Conservation (phyloP, 139 green algal genomes). For the Coelastrella sp. region DNA sequence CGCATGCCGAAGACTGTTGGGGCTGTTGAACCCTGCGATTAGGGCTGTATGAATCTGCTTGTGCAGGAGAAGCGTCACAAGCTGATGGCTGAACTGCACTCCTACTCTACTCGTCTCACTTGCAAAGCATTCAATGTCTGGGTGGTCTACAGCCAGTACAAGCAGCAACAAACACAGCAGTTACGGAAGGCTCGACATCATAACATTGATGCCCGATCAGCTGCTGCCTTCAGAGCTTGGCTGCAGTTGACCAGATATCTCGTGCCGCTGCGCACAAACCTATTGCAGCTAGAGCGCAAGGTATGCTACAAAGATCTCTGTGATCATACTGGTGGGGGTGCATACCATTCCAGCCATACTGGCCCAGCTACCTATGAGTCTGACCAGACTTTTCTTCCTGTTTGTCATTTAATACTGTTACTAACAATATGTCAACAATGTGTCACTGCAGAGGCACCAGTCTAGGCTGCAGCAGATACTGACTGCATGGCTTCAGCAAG, state of each 20-base stretch:
- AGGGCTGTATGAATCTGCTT: background rate
- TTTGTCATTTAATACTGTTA: too few species aligned
- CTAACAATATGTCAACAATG: background rate
- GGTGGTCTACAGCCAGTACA: slow-evolving; percentile 11
- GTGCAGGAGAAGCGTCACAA: slow-evolving; percentile 35
- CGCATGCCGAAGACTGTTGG: too few species aligned
- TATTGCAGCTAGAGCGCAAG: slow-evolving; percentile 4
- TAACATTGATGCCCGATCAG: background rate
- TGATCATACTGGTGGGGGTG: too few species aligned
- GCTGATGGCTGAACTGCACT: background rate
- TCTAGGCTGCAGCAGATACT: slow-evolving; percentile 8
- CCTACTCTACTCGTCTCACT: background rate
- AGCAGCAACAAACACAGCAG: background rate
- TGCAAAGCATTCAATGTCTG: slow-evolving; percentile 5
- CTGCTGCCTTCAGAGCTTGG: background rate
- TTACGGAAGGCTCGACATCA: background rate
- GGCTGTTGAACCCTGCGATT: background rate
- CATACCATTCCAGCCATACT: too few species aligned
- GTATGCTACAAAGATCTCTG: background rate
- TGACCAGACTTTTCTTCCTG: too few species aligned
- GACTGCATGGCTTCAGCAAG: background rate
- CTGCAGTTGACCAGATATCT: slow-evolving; percentile 19
- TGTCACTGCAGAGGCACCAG: slow-evolving; percentile 5
- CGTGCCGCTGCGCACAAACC: background rate
- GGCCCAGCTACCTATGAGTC: too few species aligned